phyloP scores from a whole-genome alignment of 371 early-diverging fungal species.

The Mucor mucedo region DNA sequence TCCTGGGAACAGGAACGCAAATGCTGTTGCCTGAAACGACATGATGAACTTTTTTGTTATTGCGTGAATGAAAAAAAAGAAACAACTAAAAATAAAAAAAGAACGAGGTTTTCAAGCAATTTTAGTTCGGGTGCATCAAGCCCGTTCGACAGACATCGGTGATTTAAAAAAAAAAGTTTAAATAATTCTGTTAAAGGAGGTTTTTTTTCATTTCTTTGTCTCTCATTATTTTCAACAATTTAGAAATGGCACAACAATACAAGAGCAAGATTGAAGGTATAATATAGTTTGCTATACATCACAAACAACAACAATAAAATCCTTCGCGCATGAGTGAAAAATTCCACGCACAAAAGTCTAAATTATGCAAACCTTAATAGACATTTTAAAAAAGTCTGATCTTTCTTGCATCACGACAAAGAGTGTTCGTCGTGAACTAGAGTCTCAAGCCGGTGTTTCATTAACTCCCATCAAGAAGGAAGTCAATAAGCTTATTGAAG shows the following conservation, averaged over 20 bases:
- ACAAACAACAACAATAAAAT: not conserved
- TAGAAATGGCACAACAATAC: slow-evolving; percentile 11
- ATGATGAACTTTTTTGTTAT: slow-evolving; percentile 7
- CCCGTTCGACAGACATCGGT: too few species aligned
- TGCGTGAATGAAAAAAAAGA: not conserved
- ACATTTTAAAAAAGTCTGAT: slow-evolving; percentile 54
- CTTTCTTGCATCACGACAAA: slow-evolving; percentile 59
- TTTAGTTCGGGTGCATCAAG: too few species aligned
- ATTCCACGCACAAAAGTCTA: too few species aligned
- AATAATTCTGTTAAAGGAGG: too few species aligned
- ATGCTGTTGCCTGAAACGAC: slow-evolving; percentile 50
- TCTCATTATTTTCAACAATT: not conserved
- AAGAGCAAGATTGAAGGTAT: slow-evolving; percentile 13
- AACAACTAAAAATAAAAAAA: not conserved
- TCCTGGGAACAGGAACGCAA: slow-evolving; percentile 65
- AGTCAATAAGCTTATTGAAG: slow-evolving; percentile 43
- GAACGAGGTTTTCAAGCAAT: not conserved
- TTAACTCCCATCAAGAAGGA: slow-evolving; percentile 43
- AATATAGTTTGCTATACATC: not conserved
- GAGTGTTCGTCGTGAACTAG: slow-evolving; percentile 51
- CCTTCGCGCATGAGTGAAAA: not conserved
- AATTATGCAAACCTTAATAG: slow-evolving; percentile 13
- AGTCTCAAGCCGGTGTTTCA: slow-evolving; percentile 35
- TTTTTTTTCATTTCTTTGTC: too few species aligned
- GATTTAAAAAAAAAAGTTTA: too few species aligned